Percentiles rank a stretch among this genome's conserved stretches.
Evolutionary conservation across 257 asterid genomes (phyloP).

Genomic region (Echium plantagineum): DNA sequence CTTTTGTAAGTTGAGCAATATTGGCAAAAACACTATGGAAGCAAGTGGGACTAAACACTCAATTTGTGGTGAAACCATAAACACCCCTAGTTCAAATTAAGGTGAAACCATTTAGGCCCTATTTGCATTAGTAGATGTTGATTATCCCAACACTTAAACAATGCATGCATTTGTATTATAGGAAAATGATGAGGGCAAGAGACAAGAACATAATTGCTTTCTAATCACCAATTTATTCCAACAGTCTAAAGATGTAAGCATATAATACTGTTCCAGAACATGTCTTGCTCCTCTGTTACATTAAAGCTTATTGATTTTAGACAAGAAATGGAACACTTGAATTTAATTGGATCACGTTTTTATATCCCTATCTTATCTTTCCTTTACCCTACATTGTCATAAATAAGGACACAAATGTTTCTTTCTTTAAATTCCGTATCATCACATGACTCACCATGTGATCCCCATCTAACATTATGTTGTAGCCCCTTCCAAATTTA

Average conservation of each 20-base stretch:
- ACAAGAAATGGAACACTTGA: neutral
- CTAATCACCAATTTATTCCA: too few species aligned
- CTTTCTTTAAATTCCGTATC: conserved; percentile 1
- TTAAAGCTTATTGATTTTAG: neutral
- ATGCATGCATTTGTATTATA: neutral
- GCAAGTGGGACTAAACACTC: too few species aligned
- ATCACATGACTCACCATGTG: conserved; percentile 2
- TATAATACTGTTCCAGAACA: neutral
- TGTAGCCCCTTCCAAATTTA: neutral
- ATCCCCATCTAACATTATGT: neutral
- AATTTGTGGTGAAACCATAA: too few species aligned
- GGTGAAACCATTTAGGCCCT: neutral
- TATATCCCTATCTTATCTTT: neutral
- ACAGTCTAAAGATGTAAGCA: neutral
- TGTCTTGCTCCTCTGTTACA: neutral
- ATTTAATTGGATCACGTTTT: neutral
- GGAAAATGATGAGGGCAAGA: neutral
- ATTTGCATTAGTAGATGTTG: neutral
- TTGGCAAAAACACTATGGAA: too few species aligned
- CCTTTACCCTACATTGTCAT: neutral
- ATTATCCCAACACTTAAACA: conserved; percentile 8
- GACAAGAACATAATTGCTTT: neutral
- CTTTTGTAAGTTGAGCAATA: too few species aligned
- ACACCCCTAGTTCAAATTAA: too few species aligned
- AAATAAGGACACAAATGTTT: neutral